A percentile compares a stretch with the other conserved stretches of the same genome.
Conservation (phyloP, 2,329 filamentous ascomycete species). For the Arthrobotrys entomopaga region DNA sequence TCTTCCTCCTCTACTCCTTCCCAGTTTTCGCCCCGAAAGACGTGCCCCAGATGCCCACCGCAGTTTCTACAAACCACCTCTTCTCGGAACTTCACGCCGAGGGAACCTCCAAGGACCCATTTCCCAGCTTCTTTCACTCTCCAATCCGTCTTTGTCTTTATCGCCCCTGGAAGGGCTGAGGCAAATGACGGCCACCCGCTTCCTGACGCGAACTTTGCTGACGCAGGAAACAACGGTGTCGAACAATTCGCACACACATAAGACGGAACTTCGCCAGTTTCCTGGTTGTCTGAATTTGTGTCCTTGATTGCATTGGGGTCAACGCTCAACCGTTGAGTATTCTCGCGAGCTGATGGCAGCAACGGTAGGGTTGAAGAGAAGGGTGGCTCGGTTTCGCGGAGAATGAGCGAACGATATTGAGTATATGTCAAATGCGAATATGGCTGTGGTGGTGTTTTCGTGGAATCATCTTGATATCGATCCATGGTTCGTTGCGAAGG, state of each 20-base stretch:
- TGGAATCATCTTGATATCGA: background rate
- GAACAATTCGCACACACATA: conserved; percentile 43
- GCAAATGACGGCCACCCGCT: conserved; percentile 48
- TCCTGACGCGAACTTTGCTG: conserved; percentile 36
- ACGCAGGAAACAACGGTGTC: conserved; percentile 17
- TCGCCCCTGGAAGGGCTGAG: conserved; percentile 34
- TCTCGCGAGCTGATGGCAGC: background rate
- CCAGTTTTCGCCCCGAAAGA: conserved; percentile 46
- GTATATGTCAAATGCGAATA: conserved; percentile 29
- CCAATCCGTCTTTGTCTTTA: conserved; percentile 51
- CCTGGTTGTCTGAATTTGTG: background rate
- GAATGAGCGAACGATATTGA: conserved; percentile 40
- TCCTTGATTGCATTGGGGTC: background rate
- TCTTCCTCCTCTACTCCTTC: conserved; percentile 33
- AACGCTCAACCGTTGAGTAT: background rate
- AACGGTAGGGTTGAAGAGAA: conserved; percentile 38
- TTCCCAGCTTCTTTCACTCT: conserved; percentile 35
- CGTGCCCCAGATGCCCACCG: conserved; percentile 40
- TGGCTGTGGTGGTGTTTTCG: conserved; percentile 17
- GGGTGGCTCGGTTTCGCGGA: conserved; percentile 39
- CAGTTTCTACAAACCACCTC: conserved; percentile 33
- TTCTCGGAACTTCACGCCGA: conserved; percentile 44
- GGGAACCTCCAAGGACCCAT: conserved; percentile 39
- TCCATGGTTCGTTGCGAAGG: conserved; percentile 3
- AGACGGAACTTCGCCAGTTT: background rate